These are phyloP conservation scores for Ascosphaera acerosa DNA, from an alignment of 2,329 filamentous ascomycete species.

Conservation along the genomic window DNA sequence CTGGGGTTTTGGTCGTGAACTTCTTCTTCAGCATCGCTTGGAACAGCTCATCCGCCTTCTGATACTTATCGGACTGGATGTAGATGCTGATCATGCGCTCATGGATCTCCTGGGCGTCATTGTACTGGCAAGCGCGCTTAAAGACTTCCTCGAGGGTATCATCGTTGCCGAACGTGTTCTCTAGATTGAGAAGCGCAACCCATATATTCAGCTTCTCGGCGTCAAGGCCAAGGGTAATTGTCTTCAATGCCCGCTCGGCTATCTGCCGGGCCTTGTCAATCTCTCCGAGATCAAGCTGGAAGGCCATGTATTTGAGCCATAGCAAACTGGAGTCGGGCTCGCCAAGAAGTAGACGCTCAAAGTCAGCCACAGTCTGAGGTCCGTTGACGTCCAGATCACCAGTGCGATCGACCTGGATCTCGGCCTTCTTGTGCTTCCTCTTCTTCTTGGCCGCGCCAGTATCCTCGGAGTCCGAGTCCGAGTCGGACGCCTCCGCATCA, in stretches of 20 bases:
- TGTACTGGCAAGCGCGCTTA: conserved; percentile 79
- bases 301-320: conserved; percentile 98
- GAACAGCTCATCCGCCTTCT: conserved; percentile 79
- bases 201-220: conserved; percentile 86
- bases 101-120: conserved; percentile 72
- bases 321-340: conserved; percentile 81
- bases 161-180: conserved; percentile 69
- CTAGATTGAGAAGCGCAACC: conserved; percentile 83
- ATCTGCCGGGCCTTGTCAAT: conserved; percentile 68
- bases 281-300: conserved; percentile 81
- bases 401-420: conserved; percentile 67
- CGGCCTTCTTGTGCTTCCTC: conserved; percentile 49
- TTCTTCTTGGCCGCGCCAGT: conserved; percentile 30
- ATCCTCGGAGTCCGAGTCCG: conserved; percentile 26
- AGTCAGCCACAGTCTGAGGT: conserved; percentile 74
- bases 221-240: conserved; percentile 76
- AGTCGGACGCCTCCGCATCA: conserved; percentile 14
- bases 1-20: conserved; percentile 57
- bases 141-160: conserved; percentile 67
- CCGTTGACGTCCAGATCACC: conserved; percentile 77
- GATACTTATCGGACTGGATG: conserved; percentile 60
- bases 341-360: conserved; percentile 73
- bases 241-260: conserved; percentile 69
- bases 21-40: conserved; percentile 58
- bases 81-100: conserved; percentile 82